A percentile compares a stretch with the other conserved stretches of the same genome.
phyloP scores from a whole-genome alignment of 148 eudicot species.

The Agrostemma githago region DNA sequence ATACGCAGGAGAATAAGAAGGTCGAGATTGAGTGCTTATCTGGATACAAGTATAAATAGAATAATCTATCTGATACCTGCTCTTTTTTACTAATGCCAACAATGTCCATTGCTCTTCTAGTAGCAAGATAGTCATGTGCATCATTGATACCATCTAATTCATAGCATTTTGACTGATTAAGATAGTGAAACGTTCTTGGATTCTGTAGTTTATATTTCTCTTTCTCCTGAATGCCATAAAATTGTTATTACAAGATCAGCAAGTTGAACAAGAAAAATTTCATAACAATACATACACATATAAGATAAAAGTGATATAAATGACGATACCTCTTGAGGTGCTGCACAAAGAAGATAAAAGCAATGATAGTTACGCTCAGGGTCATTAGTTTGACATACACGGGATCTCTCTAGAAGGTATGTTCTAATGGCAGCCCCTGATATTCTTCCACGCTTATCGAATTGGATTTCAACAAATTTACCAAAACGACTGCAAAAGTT shows the following conservation, averaged over 20 bases:
- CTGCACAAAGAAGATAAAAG: conserved; percentile 98
- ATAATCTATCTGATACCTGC: conserved; percentile 34
- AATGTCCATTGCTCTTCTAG: conserved; percentile 96
- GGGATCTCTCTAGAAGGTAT: conserved; percentile 92
- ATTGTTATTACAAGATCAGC: conserved; percentile 3
- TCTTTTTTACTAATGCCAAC: conserved; percentile 85
- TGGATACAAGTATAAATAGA: conserved; percentile 3
- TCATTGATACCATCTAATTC: conserved; percentile 81
- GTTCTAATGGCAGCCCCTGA: conserved; percentile 99
- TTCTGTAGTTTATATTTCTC: conserved; percentile 69
- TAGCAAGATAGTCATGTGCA: conserved; percentile 89
- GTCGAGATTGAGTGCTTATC: neutral
- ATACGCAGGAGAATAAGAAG: conserved; percentile 19
- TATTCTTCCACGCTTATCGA: conserved; percentile 97
- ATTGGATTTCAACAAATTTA: conserved; percentile 97
- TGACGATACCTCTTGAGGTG: conserved; percentile 78
- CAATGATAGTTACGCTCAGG: conserved; percentile 99
- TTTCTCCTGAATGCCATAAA: conserved; percentile 54
- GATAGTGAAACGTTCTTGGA: conserved; percentile 83
- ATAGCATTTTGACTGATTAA: conserved; percentile 87
- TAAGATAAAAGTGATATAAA: neutral
- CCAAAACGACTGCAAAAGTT: conserved; percentile 77
- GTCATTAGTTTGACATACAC: conserved; percentile 87
- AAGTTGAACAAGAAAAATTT: conserved; percentile 6
- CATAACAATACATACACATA: neutral